Evolutionary conservation across 2,329 filamentous ascomycete genomes (phyloP), one percentile per base, ranked within the genome.

Genomic region (Septoria petroselini): DNA sequence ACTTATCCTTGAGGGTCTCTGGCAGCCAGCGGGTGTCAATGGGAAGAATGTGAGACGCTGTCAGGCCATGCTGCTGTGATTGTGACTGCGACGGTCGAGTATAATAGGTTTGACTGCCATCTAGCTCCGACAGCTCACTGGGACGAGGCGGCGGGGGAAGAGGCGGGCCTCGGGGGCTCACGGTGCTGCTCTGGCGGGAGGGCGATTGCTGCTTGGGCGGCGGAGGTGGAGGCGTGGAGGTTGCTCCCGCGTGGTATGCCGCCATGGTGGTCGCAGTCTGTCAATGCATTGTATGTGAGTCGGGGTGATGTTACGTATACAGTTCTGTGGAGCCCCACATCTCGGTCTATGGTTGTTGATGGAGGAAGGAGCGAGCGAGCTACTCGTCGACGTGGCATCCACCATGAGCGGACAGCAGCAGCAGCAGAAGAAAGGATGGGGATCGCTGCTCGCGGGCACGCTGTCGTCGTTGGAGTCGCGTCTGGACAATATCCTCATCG

Each of bases 401-500:
- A 43, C 18, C 23, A 56, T 45, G 46, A 45, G 45, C 50, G 27
- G 40, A 25, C 40, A 42, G 40, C 40, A 42, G 40, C 40, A 27
- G 17, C 58, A 49, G 47, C 63, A 61, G 57, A 65, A 63, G 39
- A 61, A 59, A 34, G 64, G 70, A 58, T 73, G 71, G 71, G 70
- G 71, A 48, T 70, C 68, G 25, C 85, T 95, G 66, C 78, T 96
- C 53, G 87, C 90, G 58, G 88, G 91, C 70, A 91, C 91, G 57
- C 89, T 97, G 53, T 90, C 91, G 47, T 91, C 91, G 53, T 86
- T 98, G 50, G 93, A 98, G 73, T 94, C 91, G 52, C 84, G 88
- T 35, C 80, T 98, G 52, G 93, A 98, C 69, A 91, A 82, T 41
- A 95, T 98, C 51, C 79, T 98, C 53, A 83, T 89, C 46, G 91